Evolutionary conservation across 1,139 yeast genomes (phyloP).

Genomic region (Pichia sp.): DNA sequence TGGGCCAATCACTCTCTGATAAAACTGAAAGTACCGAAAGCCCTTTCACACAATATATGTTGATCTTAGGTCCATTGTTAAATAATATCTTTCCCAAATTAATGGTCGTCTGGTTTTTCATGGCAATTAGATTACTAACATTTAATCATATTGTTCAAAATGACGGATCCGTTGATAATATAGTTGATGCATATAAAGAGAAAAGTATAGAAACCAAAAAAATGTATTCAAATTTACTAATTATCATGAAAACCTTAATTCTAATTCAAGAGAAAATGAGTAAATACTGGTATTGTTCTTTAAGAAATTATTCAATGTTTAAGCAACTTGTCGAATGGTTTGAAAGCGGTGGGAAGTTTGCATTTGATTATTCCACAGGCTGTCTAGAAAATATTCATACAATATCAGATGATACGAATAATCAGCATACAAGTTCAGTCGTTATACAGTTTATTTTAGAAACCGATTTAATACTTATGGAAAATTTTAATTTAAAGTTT

Average conservation of each 20-base stretch:
- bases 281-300: conserved; percentile 19
- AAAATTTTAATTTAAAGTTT: background rate
- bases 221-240: conserved; percentile 4
- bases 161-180: background rate
- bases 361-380: conserved; percentile 5
- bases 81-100: conserved; percentile 6
- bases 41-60: background rate
- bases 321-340: conserved; percentile 19
- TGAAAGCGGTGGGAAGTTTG: conserved; percentile 19
- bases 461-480: background rate
- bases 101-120: conserved; percentile 4
- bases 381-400: background rate
- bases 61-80: conserved; percentile 7
- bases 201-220: conserved; percentile 1
- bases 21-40: background rate
- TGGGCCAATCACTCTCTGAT: background rate
- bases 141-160: background rate
- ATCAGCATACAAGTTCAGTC: background rate
- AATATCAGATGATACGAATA: background rate
- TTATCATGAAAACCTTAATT: conserved; percentile 14
- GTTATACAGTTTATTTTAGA: background rate
- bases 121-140: conserved; percentile 7
- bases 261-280: conserved; percentile 15
- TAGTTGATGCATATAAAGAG: background rate
- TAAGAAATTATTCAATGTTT: conserved; percentile 14